A percentile compares a stretch with the other conserved stretches of the same genome.
Conservation (phyloP, 208 protist species). For the Acanthamoeba culbertsoni region DNA sequence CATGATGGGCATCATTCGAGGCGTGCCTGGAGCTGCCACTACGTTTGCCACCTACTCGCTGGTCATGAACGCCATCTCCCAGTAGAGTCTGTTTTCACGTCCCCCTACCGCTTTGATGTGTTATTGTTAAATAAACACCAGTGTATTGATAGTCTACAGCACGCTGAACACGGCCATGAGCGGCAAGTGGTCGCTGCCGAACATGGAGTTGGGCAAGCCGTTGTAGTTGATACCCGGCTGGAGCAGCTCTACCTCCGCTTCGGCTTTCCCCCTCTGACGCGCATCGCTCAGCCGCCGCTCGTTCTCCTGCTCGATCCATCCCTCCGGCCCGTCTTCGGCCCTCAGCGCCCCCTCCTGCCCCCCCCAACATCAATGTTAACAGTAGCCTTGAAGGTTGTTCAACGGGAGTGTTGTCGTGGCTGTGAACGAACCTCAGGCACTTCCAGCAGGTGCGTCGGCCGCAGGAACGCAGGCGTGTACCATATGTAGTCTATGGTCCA, state of each 20-base stretch:
- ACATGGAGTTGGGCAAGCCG: background rate
- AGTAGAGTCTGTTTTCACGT: too few species aligned
- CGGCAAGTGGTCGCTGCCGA: background rate
- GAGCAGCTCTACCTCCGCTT: background rate
- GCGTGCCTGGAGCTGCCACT: background rate
- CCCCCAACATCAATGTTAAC: background rate
- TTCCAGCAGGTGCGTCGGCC: background rate
- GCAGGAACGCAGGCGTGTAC: background rate
- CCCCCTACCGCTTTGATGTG: too few species aligned
- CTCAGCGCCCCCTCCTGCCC: background rate
- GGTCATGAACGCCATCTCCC: background rate
- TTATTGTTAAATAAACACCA: too few species aligned
- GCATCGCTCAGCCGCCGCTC: background rate
- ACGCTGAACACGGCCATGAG: background rate
- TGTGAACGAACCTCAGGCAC: background rate
- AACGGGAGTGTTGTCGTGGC: too few species aligned
- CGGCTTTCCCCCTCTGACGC: background rate
- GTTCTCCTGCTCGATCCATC: background rate
- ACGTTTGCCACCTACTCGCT: background rate
- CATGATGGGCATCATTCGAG: conserved; percentile 17
- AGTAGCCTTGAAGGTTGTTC: background rate
- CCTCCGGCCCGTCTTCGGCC: background rate
- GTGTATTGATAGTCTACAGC: background rate
- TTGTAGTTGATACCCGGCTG: background rate
- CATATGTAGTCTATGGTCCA: background rate